Base-by-base conservation (phyloP, 495 filamentous ascomycete species). In the Schizothecium vesticola region DNA sequence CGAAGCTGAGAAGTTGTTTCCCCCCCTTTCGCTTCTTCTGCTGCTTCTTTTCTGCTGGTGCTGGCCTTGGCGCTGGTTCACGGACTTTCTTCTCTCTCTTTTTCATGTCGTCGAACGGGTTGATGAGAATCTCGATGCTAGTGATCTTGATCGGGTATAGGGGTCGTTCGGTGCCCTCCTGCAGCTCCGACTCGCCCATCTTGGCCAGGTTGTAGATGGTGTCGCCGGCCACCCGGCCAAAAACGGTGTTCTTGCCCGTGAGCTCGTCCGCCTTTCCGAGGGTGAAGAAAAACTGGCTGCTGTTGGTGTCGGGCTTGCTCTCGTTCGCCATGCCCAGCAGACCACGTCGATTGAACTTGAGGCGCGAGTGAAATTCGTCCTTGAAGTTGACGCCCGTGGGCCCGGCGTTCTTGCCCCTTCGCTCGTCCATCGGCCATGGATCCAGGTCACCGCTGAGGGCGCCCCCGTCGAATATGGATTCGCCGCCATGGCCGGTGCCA, bases 251-350 rank as follows among this genome's bases (percentile, higher is more conserved):
- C 75, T 92, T 89, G 66, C 90, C 91, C 61, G 89, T 90, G 77
- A 99, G 74, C 80, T 98, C 94, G 33, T 90, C 86, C 63, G 92
- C 90, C 63, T 90, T 90, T 61, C 81, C 89, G 58, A 99, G 82
- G 2, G 95, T 97, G 64, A 99, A 86, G 79, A 99, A 99, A 82
- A 98, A 98, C 81, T 99, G 95, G 78, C 92, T 96, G 56, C 91
- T 91, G 79, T 97, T 96, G 29, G 89, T 89, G 70, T 94, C 87
- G 70, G 91, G 90, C 56, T 76, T 76, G 4, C 90, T 86, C 33
- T 86, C 85, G 75, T 94, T 94, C 11, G 96, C 95, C 94, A 98
- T 98, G 12, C 93, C 95, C 68, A 99, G 78, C 70, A 97, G 79
- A 2, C 95, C 95, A 59, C 95, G 86, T 65, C 95, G 86, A 71